Base-by-base conservation (phyloP, 192 early-diverging fungal genomes). In the Mortierella hygrophila region DNA sequence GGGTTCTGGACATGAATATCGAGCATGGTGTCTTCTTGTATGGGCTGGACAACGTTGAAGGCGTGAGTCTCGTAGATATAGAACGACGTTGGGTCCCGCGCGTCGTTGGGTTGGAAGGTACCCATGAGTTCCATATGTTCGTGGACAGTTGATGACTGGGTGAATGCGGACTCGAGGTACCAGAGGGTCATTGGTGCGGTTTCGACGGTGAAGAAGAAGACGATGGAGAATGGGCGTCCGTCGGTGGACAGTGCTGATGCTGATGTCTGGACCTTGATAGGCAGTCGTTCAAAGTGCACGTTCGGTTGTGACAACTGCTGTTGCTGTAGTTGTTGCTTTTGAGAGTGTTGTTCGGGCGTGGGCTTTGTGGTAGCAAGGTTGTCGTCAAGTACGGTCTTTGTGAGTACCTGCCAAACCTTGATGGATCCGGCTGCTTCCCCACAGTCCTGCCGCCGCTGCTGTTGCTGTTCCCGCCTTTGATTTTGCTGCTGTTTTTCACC, bases 101-200 rank as follows among this genome's bases (percentile, higher is more conserved):
- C 32, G 42, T 82, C 46, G 18, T 77, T 82, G 21, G 81, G 81
- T 26, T 76, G 75, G 20, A 77, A 82, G 29, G 81, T 82, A 1
- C 81, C 81, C 81, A 82, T 82, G 41, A 77, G 70, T n/a, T 82
- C 81, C 74, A 82, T 71, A 32, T 77, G 75, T 44, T 82, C 75
- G 49, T 82, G 75, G 4, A 73, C n/a, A 6, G 81, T 82, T 47
- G 57, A 26, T 1, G 81, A 77, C 55, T 70, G 69, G 9, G 81
- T 82, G 35, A 77, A 82, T 0, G 71, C 75, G 0, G 81, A 82
- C 65, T 82, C 81, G 57, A 82, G 54, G 47, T 82, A 82, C 81
- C 81, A 82, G 1, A 82, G 71, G 13, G 81, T 82, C 26, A 47
- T 32, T 4, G 81, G 81, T 4, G 71, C 40, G 4, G 55, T 37